Conservation (phyloP, 2,329 filamentous ascomycete species). For the Aspergillus nomiae region DNA sequence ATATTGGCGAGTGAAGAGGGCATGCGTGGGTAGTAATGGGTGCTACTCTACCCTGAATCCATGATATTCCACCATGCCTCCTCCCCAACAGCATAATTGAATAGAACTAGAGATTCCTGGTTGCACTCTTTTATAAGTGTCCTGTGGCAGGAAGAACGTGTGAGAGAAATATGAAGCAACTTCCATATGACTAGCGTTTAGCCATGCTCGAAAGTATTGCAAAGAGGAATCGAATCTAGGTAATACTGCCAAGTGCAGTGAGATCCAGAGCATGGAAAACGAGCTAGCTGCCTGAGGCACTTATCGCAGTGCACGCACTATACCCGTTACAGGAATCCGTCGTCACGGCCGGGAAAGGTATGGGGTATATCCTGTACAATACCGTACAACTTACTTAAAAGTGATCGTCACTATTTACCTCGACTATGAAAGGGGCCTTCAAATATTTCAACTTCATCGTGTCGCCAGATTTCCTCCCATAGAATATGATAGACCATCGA, state of each 20-base stretch:
- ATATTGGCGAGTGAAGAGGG: background rate
- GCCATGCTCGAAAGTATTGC: background rate
- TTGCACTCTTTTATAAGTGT: background rate
- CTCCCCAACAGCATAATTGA: background rate
- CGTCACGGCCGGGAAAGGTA: background rate
- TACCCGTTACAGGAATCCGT: background rate
- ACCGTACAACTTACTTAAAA: background rate
- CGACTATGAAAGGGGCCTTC: background rate
- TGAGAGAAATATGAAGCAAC: background rate
- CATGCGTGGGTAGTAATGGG: background rate
- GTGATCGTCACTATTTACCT: slow-evolving; percentile 4
- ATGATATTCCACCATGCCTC: background rate
- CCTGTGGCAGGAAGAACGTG: too few relatives aligned
- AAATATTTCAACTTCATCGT: background rate
- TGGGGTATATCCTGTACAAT: background rate
- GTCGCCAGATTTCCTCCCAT: background rate
- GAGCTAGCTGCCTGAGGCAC: too few relatives aligned
- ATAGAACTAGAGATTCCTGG: background rate
- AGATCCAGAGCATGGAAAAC: too few relatives aligned
- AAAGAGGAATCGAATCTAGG: too few relatives aligned
- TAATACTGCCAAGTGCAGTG: too few relatives aligned
- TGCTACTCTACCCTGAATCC: background rate
- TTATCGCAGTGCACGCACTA: background rate
- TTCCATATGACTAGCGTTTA: background rate
- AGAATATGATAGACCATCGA: slow-evolving; percentile 8